A percentile compares a stretch with the other conserved stretches of the same genome.
These are phyloP conservation scores for Juncus effusus DNA, from an alignment of 176 grass and related monocot genomes.

Conservation along the genomic window DNA sequence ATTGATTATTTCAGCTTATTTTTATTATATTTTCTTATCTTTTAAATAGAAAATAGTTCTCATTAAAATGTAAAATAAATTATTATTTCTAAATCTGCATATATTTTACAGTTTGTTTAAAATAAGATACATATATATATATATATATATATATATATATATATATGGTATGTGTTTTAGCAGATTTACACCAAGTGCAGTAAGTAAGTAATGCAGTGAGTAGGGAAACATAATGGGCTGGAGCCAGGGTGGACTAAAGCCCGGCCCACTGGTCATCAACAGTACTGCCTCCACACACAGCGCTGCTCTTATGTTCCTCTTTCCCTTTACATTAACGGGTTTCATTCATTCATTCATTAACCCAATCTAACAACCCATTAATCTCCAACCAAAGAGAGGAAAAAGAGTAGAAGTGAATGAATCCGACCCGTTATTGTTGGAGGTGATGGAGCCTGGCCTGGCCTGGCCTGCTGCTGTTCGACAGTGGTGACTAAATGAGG, in stretches of 20 bases:
- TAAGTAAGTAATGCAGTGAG: background rate
- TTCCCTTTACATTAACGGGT: too few species aligned
- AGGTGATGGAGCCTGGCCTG: too few species aligned
- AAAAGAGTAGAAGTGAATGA: too few species aligned
- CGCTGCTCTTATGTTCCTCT: too few species aligned
- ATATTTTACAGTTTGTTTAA: background rate
- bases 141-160: background rate
- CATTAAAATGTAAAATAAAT: background rate
- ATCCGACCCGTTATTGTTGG: too few species aligned
- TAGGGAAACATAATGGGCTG: slow-evolving; percentile 2
- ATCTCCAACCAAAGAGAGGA: too few species aligned
- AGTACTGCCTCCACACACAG: background rate
- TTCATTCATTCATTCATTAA: too few species aligned
- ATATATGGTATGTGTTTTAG: background rate
- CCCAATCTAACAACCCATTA: too few species aligned
- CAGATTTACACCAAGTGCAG: slow-evolving; percentile 1
- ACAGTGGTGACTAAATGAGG: background rate
- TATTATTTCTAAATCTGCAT: background rate
- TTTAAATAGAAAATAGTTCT: background rate
- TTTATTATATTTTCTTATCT: background rate
- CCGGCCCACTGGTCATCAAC: slow-evolving; percentile 1
- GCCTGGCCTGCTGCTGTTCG: too few species aligned
- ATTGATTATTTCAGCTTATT: too few species aligned
- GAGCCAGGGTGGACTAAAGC: slow-evolving; percentile 6
- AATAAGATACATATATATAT: background rate